These are phyloP conservation scores for Nakaseomyces delphensis DNA, from an alignment of 1,139 yeast genomes.

Conservation along the genomic window DNA sequence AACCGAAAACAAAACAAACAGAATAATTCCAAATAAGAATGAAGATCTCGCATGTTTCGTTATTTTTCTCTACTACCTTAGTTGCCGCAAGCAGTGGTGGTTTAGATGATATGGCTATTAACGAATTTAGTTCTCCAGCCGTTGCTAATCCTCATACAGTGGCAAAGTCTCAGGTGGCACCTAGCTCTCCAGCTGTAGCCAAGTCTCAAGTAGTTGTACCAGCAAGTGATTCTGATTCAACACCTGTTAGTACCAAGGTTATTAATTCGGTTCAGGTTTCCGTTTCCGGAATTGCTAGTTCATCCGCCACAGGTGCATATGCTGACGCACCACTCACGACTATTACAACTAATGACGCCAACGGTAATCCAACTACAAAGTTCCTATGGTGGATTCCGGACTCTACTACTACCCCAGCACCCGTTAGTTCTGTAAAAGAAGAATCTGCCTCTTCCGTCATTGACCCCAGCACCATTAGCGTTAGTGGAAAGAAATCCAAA, in stretches of 20 bases:
- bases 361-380: constrained; percentile 19
- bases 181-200: not conserved
- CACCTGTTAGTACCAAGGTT: not conserved
- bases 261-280: not conserved
- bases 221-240: not conserved
- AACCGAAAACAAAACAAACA: not conserved
- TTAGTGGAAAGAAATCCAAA: not conserved
- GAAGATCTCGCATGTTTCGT: constrained; percentile 5
- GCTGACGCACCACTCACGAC: constrained; percentile 19
- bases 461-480: constrained; percentile 2
- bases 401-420: constrained; percentile 9
- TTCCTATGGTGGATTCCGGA: constrained; percentile 20
- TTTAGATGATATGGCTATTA: constrained; percentile 3
- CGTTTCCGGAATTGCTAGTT: not conserved
- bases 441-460: not conserved
- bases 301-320: constrained; percentile 6
- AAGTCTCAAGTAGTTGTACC: not conserved
- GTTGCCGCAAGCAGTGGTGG: constrained; percentile 5
- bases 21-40: not conserved
- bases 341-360: constrained; percentile 19
- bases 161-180: too few relatives aligned
- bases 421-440: constrained; percentile 1
- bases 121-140: not conserved
- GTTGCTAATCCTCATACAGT: too few relatives aligned
- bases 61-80: not conserved